Percentiles rank a stretch among this genome's conserved stretches.
Conservation (phyloP, 371 early-diverging fungal species). For the Syncephalis fuscata region DNA sequence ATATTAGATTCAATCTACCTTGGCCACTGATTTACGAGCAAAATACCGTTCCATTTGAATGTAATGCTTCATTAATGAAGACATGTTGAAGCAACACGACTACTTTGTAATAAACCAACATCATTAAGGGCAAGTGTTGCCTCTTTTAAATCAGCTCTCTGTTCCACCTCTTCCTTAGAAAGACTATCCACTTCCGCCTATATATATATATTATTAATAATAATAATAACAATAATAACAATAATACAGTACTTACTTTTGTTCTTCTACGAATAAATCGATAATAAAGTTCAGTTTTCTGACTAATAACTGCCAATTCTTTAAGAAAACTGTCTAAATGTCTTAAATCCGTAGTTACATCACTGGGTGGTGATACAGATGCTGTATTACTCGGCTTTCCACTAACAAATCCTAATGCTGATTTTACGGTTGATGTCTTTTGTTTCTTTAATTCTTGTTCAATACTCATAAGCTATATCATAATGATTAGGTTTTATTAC, state of each 20-base stretch:
- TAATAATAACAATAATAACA: background rate
- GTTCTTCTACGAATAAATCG: constrained; percentile 57
- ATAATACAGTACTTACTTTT: constrained; percentile 8
- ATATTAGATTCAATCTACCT: constrained; percentile 7
- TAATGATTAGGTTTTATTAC: background rate
- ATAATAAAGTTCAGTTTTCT: constrained; percentile 54
- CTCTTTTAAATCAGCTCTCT: background rate
- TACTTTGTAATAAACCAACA: constrained; percentile 23
- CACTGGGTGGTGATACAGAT: constrained; percentile 7
- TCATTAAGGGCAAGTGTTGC: background rate
- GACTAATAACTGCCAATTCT: constrained; percentile 66
- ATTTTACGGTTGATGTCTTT: background rate
- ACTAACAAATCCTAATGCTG: too few species aligned
- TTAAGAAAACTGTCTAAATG: constrained; percentile 52
- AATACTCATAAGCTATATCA: background rate
- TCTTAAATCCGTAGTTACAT: constrained; percentile 44
- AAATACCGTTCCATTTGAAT: constrained; percentile 53
- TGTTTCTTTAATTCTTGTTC: constrained; percentile 3
- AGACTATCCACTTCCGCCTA: background rate
- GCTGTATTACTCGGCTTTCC: constrained; percentile 1
- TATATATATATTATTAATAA: background rate
- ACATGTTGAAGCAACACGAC: constrained; percentile 33
- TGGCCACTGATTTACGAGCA: constrained; percentile 50
- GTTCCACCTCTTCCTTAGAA: background rate
- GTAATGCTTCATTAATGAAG: constrained; percentile 46